Evolutionary conservation across 2,329 filamentous ascomycete genomes (phyloP).

Genomic region (Hymenoscyphus fructigenus): DNA sequence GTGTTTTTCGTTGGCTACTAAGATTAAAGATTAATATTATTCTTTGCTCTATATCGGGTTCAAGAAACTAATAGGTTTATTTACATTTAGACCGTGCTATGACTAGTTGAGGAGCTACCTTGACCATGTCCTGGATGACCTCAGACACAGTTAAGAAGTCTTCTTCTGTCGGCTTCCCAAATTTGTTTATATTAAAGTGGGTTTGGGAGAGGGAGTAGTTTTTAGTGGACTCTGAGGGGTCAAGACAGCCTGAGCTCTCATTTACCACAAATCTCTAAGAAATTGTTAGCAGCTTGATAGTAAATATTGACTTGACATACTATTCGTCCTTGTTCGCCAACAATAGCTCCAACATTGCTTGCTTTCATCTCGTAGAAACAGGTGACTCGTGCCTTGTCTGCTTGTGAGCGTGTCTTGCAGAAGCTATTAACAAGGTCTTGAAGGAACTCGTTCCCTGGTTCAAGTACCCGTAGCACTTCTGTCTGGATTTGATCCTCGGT

Average conservation of each 20-base stretch:
- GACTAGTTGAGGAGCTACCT: too few relatives aligned
- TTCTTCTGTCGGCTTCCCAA: too few relatives aligned
- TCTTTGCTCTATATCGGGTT: too few relatives aligned
- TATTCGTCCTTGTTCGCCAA: background rate
- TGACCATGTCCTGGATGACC: too few relatives aligned
- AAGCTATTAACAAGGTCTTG: constrained; percentile 1
- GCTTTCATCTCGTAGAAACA: background rate
- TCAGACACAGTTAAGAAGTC: too few relatives aligned
- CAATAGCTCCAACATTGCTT: constrained; percentile 2
- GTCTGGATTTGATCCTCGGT: background rate
- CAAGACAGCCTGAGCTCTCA: too few relatives aligned
- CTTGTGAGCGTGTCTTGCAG: constrained; percentile 2
- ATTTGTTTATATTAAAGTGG: too few relatives aligned
- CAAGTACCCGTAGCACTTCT: background rate
- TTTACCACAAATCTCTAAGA: too few relatives aligned
- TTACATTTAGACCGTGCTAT: too few relatives aligned
- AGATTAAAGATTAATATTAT: background rate
- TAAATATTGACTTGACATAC: background rate
- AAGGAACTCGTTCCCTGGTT: constrained; percentile 4
- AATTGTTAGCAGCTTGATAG: background rate
- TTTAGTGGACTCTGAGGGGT: too few relatives aligned
- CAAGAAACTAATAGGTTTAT: background rate
- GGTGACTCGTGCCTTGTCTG: background rate
- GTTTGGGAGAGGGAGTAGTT: too few relatives aligned
- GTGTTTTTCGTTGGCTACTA: constrained; percentile 12